phyloP scores from a whole-genome alignment of 306 rosid species.

The Sphenostylis stenocarpa region DNA sequence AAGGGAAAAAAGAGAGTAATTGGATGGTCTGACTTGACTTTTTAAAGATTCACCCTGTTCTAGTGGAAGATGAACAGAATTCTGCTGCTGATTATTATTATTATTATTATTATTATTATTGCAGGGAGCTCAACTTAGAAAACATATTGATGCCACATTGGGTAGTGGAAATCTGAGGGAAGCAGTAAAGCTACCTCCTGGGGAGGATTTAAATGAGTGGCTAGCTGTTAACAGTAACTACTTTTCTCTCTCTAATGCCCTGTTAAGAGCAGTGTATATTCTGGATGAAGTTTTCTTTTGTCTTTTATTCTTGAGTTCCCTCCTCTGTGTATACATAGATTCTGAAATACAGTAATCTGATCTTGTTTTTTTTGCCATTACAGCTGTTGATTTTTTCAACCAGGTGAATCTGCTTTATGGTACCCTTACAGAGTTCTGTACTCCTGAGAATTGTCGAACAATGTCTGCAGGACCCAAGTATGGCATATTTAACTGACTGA shows the following conservation, averaged over 20 bases:
- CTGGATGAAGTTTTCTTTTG: conserved; percentile 20
- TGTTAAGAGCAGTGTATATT: conserved; percentile 31
- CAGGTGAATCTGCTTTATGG: conserved; percentile 99
- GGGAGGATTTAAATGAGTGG: conserved; percentile 99
- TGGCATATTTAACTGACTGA: conserved; percentile 32
- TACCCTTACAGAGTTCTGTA: conserved; percentile 98
- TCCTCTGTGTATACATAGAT: conserved; percentile 21
- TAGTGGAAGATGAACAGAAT: background rate
- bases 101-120: conserved; percentile 25
- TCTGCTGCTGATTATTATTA: conserved; percentile 7
- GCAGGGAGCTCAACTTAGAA: conserved; percentile 98
- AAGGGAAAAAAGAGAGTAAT: background rate
- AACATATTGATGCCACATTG: conserved; percentile 97
- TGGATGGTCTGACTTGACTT: background rate
- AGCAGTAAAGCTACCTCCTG: conserved; percentile 99
- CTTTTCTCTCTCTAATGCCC: conserved; percentile 34
- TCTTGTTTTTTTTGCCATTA: conserved; percentile 31
- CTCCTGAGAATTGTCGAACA: conserved; percentile 93
- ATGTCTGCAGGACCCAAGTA: conserved; percentile 99
- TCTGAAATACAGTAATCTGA: conserved; percentile 39
- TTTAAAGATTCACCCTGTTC: conserved; percentile 6
- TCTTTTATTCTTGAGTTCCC: conserved; percentile 20
- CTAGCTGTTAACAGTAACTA: conserved; percentile 95
- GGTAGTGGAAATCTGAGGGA: conserved; percentile 98
- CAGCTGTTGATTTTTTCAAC: conserved; percentile 99